Evolutionary conservation across 305 asterid species (phyloP), one percentile per base, ranked within the genome.

Genomic region (Fraxinus platypoda): DNA sequence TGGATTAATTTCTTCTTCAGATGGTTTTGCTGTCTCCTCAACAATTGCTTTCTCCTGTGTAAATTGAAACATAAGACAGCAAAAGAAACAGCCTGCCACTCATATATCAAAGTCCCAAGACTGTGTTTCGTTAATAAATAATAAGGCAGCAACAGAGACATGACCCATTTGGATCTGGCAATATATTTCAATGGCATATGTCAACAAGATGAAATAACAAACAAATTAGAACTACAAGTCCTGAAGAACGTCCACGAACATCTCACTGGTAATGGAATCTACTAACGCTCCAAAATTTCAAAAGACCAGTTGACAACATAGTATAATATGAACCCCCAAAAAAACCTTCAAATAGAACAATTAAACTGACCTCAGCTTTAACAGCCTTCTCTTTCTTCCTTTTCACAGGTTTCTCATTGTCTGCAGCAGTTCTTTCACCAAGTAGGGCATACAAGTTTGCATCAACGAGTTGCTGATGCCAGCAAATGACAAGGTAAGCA

Each of bases 381-480:
- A 43, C 91, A 80, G 97, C 90, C 88, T 92, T 94, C 91, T 94
- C 99, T 86, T 94, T 94, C 88, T 96, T 94, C 91, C 90, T 96
- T 87, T 94, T 96, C 13, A 87, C 59, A 13, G 97, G 98, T 83
- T 94, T 94, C 90, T 93, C 97, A 78, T 91, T 89, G 86, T 96
- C 99, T 74, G 94, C 95, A 15, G 94, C 94, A 74, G 98, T 94
- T 86, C 89, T 93, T 86, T 89, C 99, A 71, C 99, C 98, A 80
- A 94, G 97, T 79, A 96, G 78, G 15, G 84, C 88, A 85, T 87
- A 87, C 76, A 96, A 82, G 86, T 90, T 93, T 78, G 87, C 82
- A 86, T 95, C 99, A 72, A 94, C 87, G 23, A 90, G 87, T 91
- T 94, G 89, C 99, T 95, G 95, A 52, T 17, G 80, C 76, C 83